phyloP scores from a whole-genome alignment of 805 yeast species.

The Geotrichum ghanense region DNA sequence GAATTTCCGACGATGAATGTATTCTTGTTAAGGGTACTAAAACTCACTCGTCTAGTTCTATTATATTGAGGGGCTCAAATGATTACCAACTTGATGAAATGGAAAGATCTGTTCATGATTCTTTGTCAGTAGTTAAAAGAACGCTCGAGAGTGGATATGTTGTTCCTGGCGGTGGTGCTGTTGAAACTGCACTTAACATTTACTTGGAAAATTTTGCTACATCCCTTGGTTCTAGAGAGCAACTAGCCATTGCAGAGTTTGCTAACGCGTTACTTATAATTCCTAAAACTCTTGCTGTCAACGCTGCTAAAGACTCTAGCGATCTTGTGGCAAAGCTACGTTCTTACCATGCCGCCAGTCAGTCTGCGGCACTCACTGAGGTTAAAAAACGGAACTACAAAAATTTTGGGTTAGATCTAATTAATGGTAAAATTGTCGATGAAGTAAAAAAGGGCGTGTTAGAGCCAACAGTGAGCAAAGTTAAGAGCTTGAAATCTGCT shows the following conservation, averaged over 20 bases:
- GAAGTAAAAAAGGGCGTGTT: slow-evolving; percentile 76
- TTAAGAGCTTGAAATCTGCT: slow-evolving; percentile 88
- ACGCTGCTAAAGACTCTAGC: slow-evolving; percentile 94
- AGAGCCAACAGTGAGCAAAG: slow-evolving; percentile 90
- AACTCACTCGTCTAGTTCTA: slow-evolving; percentile 84
- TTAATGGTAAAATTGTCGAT: slow-evolving; percentile 85
- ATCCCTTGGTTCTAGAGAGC: slow-evolving; percentile 94
- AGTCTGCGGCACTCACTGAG: slow-evolving; percentile 75
- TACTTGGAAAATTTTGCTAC: slow-evolving; percentile 96
- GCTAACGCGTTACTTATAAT: slow-evolving; percentile 81
- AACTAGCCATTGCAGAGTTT: slow-evolving; percentile 95
- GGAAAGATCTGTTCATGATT: slow-evolving; percentile 95
- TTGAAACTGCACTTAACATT: slow-evolving; percentile 89
- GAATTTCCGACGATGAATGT: slow-evolving; percentile 94
- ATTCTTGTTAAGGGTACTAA: slow-evolving; percentile 82
- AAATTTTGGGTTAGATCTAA: slow-evolving; percentile 85
- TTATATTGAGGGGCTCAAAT: slow-evolving; percentile 90
- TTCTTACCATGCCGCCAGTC: slow-evolving; percentile 93
- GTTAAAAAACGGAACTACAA: slow-evolving; percentile 73
- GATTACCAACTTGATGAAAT: slow-evolving; percentile 91
- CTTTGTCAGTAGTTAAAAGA: slow-evolving; percentile 88
- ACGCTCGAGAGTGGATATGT: slow-evolving; percentile 88
- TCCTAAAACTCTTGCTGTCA: slow-evolving; percentile 93
- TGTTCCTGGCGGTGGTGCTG: slow-evolving; percentile 99
- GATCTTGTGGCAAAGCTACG: slow-evolving; percentile 92